A percentile compares a stretch with the other conserved stretches of the same genome.
These are phyloP conservation scores for Melanogaster broomeanus DNA, from an alignment of 768 basidiomycete genomes.

Conservation along the genomic window DNA sequence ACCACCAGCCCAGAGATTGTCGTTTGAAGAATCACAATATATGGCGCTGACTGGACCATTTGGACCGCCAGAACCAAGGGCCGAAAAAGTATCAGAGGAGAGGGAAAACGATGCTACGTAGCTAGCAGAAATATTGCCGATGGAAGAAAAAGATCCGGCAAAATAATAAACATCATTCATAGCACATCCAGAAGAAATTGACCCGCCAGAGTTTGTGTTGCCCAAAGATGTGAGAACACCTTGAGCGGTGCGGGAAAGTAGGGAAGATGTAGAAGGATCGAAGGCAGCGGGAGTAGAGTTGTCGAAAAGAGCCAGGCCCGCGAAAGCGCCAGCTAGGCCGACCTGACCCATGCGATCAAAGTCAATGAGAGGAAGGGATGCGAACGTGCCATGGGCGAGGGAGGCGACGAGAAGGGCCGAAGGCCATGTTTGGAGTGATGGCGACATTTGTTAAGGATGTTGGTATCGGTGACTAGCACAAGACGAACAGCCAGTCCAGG, in stretches of 20 bases:
- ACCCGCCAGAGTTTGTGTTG: slow-evolving; percentile 79
- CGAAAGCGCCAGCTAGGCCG: slow-evolving; percentile 84
- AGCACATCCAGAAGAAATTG: slow-evolving; percentile 71
- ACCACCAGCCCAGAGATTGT: slow-evolving; percentile 80
- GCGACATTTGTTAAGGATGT: slow-evolving; percentile 10
- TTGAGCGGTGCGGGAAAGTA: slow-evolving; percentile 62
- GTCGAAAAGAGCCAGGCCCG: slow-evolving; percentile 79
- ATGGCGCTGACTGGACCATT: slow-evolving; percentile 73
- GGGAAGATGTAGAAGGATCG: slow-evolving; percentile 70
- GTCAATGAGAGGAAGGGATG: slow-evolving; percentile 60
- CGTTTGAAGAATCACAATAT: slow-evolving; percentile 70
- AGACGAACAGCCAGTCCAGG: slow-evolving; percentile 8
- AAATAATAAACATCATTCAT: slow-evolving; percentile 73
- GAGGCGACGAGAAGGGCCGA: slow-evolving; percentile 21
- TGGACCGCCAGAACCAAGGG: slow-evolving; percentile 68
- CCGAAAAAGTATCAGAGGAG: slow-evolving; percentile 54
- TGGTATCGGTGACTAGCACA: background rate
- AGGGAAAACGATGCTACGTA: slow-evolving; percentile 81
- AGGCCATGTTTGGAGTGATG: slow-evolving; percentile 21
- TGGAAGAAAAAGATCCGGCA: slow-evolving; percentile 79
- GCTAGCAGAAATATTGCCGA: slow-evolving; percentile 56
- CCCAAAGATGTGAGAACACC: slow-evolving; percentile 73
- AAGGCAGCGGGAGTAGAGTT: slow-evolving; percentile 55
- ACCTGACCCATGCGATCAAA: slow-evolving; percentile 89
- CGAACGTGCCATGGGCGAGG: slow-evolving; percentile 24